Evolutionary conservation across 2,329 filamentous ascomycete species (phyloP).

Genomic region (Dactylellina parvicollis): DNA sequence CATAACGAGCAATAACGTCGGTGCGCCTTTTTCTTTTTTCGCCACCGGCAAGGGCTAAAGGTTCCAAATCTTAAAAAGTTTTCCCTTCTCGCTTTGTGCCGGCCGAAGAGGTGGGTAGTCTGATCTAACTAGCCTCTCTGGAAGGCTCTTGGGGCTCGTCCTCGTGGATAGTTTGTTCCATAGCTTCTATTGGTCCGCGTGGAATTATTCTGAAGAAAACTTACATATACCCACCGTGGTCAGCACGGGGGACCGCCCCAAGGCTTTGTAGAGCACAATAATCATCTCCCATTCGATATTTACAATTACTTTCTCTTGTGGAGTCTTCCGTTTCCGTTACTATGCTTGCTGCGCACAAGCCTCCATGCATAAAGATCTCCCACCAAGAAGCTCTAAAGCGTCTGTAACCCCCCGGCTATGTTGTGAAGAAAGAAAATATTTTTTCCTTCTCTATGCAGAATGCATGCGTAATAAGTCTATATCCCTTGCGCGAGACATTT

Average conservation of each 20-base stretch:
- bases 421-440: conserved; percentile 2
- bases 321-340: background rate
- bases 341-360: background rate
- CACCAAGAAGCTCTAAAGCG: background rate
- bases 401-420: conserved; percentile 8
- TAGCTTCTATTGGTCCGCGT: conserved; percentile 12
- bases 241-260: conserved; percentile 12
- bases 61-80: conserved; percentile 35
- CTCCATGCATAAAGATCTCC: conserved; percentile 7
- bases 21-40: background rate
- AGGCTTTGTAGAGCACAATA: background rate
- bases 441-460: conserved; percentile 15
- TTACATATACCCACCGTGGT: conserved; percentile 1
- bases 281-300: conserved; percentile 6
- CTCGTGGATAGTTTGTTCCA: conserved; percentile 18
- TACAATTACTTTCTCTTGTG: background rate
- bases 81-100: conserved; percentile 40
- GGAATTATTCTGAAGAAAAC: conserved; percentile 1
- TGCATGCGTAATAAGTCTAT: background rate
- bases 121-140: conserved; percentile 23
- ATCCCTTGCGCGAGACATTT: conserved; percentile 21
- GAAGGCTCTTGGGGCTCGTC: conserved; percentile 20
- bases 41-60: conserved; percentile 11
- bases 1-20: background rate
- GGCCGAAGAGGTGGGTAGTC: conserved; percentile 18